Base-by-base conservation (phyloP, 306 rosid species). In the Pyrus communis region DNA sequence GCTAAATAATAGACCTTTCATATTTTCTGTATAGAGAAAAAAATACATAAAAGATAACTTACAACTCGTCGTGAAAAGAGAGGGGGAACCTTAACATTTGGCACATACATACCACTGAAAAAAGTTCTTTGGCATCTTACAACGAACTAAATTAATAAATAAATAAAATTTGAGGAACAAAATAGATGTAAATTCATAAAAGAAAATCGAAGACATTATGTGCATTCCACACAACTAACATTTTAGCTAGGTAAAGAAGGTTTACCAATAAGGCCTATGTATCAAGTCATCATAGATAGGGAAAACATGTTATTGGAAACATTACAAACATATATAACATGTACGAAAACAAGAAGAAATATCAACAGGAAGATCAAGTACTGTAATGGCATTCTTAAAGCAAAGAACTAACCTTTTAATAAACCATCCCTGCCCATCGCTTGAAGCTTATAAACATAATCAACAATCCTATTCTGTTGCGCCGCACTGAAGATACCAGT, bases 401-500 rank as follows among this genome's bases (percentile, higher is more conserved):
- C 18, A 62, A 74, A 74, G 42, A 51, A 84, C 84, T 82, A 77
- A 96, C 99, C 98, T 91, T 81, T 96, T 70, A 96, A 76, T 79
- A 91, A 89, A 31, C 97, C 91, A 58, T 75, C 89, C 77, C 42
- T 82, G n/a, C 97, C 98, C 88, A 25, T 91, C 84, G 87, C 97
- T 75, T 91, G 93, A 14, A 86, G 79, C 9, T 71, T 62, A 83
- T 87, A 74, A 77, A 96, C 88, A 75, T 70, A 80, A 30, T 63
- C 79, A 23, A 93, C 94, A 21, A 91, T 96, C 85, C 94, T 87
- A 81, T 54, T 96, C 89, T 96, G 99, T 45, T 96, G 98, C 9
- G 79, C 98, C 72, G 96, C 96, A 73, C 99, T 96, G 74, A 96
- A 82, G 28, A 96, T 86, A 55, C 97, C 94, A 0, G 78, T 71